These are phyloP conservation scores for Choiromyces venosus DNA, from an alignment of 495 filamentous ascomycete genomes.

Conservation along the genomic window DNA sequence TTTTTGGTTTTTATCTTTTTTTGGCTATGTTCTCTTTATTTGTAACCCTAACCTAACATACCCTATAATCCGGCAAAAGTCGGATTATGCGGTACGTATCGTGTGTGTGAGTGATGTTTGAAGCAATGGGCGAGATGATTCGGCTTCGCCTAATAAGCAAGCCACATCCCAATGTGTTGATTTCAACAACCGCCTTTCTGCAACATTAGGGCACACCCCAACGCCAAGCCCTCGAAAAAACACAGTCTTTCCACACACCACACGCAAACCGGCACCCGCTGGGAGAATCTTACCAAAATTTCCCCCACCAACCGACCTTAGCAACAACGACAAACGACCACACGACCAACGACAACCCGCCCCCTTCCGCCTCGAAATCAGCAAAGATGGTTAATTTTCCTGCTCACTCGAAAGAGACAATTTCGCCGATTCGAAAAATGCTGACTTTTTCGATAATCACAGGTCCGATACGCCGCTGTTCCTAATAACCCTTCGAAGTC, in stretches of 20 bases:
- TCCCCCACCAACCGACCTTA: background rate
- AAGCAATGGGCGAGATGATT: no score
- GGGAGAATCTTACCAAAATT: background rate
- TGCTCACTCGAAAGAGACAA: background rate
- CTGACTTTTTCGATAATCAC: conserved; percentile 35
- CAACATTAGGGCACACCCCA: background rate
- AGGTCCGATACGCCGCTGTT: conserved; percentile 98
- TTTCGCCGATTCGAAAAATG: background rate
- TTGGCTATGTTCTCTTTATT: no score
- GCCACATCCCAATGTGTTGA: no score
- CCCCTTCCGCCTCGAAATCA: background rate
- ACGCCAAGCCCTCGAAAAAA: background rate
- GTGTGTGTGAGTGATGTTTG: no score
- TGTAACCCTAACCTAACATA: no score
- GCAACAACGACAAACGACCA: background rate
- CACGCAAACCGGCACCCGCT: background rate
- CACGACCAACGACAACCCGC: background rate
- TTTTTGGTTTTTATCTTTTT: no score
- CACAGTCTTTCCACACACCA: background rate
- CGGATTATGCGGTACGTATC: no score
- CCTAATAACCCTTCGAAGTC: conserved; percentile 84
- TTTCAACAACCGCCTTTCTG: background rate
- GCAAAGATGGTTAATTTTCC: background rate
- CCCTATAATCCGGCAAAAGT: no score
- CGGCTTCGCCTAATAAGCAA: no score